These are phyloP conservation scores for Penicillium oxalicum DNA, from an alignment of 2,329 filamentous ascomycete genomes.

Conservation along the genomic window DNA sequence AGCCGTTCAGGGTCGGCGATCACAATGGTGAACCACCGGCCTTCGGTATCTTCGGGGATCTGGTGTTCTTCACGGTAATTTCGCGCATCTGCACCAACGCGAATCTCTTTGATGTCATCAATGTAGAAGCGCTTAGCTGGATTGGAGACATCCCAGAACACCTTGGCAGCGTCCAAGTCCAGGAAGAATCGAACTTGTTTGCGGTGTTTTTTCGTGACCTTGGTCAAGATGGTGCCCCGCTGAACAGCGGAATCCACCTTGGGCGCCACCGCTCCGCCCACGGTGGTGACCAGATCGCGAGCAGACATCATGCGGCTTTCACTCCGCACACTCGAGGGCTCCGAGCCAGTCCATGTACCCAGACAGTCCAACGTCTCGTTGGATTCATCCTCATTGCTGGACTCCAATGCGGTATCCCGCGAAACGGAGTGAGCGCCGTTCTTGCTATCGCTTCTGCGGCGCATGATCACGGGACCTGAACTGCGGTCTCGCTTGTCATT, in stretches of 20 bases:
- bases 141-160: slow-evolving; percentile 76
- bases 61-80: slow-evolving; percentile 84
- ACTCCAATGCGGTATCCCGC: slow-evolving; percentile 39
- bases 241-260: slow-evolving; percentile 71
- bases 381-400: slow-evolving; percentile 33
- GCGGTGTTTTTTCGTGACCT: slow-evolving; percentile 77
- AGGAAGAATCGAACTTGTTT: slow-evolving; percentile 69
- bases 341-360: slow-evolving; percentile 39
- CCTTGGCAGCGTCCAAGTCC: slow-evolving; percentile 76
- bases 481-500: slow-evolving; percentile 78
- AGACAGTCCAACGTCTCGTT: slow-evolving; percentile 44
- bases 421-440: slow-evolving; percentile 55
- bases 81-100: slow-evolving; percentile 73
- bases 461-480: slow-evolving; percentile 79
- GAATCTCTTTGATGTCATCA: slow-evolving; percentile 89
- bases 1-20: slow-evolving; percentile 73
- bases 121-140: slow-evolving; percentile 84
- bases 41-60: slow-evolving; percentile 60
- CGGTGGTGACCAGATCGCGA: slow-evolving; percentile 26
- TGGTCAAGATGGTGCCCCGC: slow-evolving; percentile 69
- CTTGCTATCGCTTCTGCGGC: slow-evolving; percentile 84
- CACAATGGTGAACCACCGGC: slow-evolving; percentile 82
- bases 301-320: slow-evolving; percentile 31
- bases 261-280: slow-evolving; percentile 46
- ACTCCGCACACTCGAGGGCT: slow-evolving; percentile 35